A percentile compares a stretch with the other conserved stretches of the same genome.
Conservation (phyloP, 805 yeast genomes). For the Clavispora santaluciae region DNA sequence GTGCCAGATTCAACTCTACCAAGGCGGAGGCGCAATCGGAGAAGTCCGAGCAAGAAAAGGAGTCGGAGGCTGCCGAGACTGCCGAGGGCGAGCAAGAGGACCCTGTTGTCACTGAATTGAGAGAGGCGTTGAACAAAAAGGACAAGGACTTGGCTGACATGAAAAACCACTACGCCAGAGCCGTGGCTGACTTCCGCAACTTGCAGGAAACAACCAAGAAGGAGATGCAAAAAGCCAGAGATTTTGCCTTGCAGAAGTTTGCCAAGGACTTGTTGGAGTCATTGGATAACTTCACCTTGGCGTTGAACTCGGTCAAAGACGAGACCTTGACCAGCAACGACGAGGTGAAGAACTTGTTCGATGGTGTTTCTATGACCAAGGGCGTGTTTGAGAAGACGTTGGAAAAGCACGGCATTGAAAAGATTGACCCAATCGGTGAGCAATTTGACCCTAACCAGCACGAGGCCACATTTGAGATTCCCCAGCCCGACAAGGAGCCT, state of each 20-base stretch:
- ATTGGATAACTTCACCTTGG: constrained; percentile 85
- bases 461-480: constrained; percentile 87
- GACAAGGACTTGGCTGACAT: constrained; percentile 73
- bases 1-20: constrained; percentile 10
- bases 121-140: constrained; percentile 53
- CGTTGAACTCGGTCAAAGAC: constrained; percentile 65
- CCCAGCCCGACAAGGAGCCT: constrained; percentile 83
- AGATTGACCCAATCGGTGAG: constrained; percentile 80
- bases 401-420: constrained; percentile 70
- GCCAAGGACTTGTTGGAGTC: constrained; percentile 88
- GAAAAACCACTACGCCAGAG: constrained; percentile 76
- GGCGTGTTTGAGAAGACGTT: constrained; percentile 81
- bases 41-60: constrained; percentile 4
- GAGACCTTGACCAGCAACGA: constrained; percentile 46
- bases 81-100: constrained; percentile 14
- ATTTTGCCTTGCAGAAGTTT: constrained; percentile 87
- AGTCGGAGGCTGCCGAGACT: constrained; percentile 10
- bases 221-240: constrained; percentile 81
- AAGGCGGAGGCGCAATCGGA: constrained; percentile 5
- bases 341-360: constrained; percentile 63
- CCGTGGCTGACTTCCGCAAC: constrained; percentile 90
- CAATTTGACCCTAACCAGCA: constrained; percentile 86
- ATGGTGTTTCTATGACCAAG: constrained; percentile 89
- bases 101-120: constrained; percentile 34
- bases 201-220: constrained; percentile 85